Percentiles rank a stretch among this genome's conserved stretches.
phyloP scores from a whole-genome alignment of 1,139 yeast species.

The Nakaseomyces uthaithaninus region DNA sequence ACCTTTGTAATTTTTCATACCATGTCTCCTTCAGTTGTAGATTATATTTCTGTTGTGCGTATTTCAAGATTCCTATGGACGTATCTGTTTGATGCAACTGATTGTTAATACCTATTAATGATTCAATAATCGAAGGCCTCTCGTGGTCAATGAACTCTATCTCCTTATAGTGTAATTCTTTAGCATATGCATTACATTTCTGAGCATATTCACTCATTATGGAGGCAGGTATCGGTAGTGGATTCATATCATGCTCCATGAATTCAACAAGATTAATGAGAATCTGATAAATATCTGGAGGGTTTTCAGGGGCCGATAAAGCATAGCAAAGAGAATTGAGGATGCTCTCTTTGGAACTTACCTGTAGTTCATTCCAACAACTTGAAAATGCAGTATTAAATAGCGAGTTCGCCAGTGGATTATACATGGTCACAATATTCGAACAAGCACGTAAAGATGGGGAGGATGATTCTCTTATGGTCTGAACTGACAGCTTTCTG shows the following conservation, averaged over 20 bases:
- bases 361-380: slow-evolving; percentile 89
- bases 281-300: slow-evolving; percentile 92
- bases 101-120: slow-evolving; percentile 84
- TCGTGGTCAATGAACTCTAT: slow-evolving; percentile 92
- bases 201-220: slow-evolving; percentile 91
- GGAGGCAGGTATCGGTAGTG: slow-evolving; percentile 81
- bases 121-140: slow-evolving; percentile 83
- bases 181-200: slow-evolving; percentile 94
- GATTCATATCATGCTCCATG: slow-evolving; percentile 95
- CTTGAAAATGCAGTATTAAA: slow-evolving; percentile 94
- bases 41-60: slow-evolving; percentile 90
- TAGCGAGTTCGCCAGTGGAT: slow-evolving; percentile 81
- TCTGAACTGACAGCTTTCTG: slow-evolving; percentile 72
- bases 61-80: slow-evolving; percentile 91
- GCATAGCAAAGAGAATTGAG: slow-evolving; percentile 83
- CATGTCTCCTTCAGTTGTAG: slow-evolving; percentile 91
- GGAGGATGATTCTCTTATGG: slow-evolving; percentile 87
- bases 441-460: slow-evolving; percentile 94
- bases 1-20: slow-evolving; percentile 92
- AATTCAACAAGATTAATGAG: slow-evolving; percentile 85
- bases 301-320: slow-evolving; percentile 79
- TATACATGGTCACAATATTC: slow-evolving; percentile 77
- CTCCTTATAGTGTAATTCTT: slow-evolving; percentile 92
- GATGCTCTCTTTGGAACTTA: slow-evolving; percentile 87
- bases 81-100: slow-evolving; percentile 96